Evolutionary conservation across 768 basidiomycete species (phyloP).

Genomic region (Steccherinum ochraceum): DNA sequence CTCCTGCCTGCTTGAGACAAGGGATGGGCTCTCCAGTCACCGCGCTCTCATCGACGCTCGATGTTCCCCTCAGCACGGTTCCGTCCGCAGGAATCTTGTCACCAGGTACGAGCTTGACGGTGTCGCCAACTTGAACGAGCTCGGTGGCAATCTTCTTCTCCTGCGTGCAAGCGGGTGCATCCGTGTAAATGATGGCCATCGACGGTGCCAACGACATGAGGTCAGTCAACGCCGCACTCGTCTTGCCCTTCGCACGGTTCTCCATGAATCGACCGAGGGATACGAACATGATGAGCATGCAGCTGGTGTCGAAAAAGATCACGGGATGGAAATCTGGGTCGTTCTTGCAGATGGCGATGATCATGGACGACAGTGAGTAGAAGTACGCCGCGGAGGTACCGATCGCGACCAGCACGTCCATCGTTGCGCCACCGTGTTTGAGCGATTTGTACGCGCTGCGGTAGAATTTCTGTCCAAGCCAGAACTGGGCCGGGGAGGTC

Average conservation of each 20-base stretch:
- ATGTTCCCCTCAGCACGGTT: slow-evolving; percentile 78
- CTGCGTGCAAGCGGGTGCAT: slow-evolving; percentile 69
- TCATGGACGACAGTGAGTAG: slow-evolving; percentile 74
- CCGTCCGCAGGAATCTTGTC: slow-evolving; percentile 97
- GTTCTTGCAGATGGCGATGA: slow-evolving; percentile 56
- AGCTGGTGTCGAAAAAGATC: slow-evolving; percentile 97
- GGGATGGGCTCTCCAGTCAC: slow-evolving; percentile 94
- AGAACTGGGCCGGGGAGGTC: slow-evolving; percentile 90
- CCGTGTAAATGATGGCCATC: slow-evolving; percentile 94
- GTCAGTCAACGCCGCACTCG: slow-evolving; percentile 93
- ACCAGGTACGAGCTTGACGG: slow-evolving; percentile 89
- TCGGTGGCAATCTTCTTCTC: slow-evolving; percentile 93
- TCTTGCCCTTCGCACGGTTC: slow-evolving; percentile 95
- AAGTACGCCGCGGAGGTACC: slow-evolving; percentile 93
- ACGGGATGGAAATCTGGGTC: slow-evolving; percentile 71
- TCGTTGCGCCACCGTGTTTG: slow-evolving; percentile 85
- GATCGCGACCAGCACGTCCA: slow-evolving; percentile 96
- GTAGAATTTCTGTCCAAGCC: slow-evolving; percentile 86
- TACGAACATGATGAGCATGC: slow-evolving; percentile 97
- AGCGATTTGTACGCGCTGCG: slow-evolving; percentile 86
- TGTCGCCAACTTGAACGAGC: slow-evolving; percentile 90
- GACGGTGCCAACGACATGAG: slow-evolving; percentile 93
- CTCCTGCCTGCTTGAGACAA: slow-evolving; percentile 76
- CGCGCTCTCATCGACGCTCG: slow-evolving; percentile 91
- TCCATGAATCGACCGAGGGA: slow-evolving; percentile 93